A percentile compares a stretch with the other conserved stretches of the same genome.
Conservation (phyloP, 2,329 filamentous ascomycete species). For the Penicillium polonicum region DNA sequence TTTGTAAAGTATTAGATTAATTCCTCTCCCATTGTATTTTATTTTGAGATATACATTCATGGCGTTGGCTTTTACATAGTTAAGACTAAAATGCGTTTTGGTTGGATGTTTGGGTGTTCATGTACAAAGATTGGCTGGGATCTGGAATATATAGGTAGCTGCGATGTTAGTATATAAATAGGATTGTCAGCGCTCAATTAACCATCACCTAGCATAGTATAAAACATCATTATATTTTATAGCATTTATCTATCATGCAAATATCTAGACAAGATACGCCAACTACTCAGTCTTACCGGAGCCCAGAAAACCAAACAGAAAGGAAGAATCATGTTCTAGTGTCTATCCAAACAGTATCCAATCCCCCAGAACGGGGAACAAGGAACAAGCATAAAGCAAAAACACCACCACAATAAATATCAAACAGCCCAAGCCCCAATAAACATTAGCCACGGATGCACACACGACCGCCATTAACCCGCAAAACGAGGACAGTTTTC, state of each 20-base stretch:
- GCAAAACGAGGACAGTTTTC: background rate
- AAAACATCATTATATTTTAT: too few relatives aligned
- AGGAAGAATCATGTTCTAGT: background rate
- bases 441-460: slow-evolving; percentile 1
- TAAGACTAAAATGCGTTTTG: background rate
- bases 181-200: too few relatives aligned
- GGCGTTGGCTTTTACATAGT: background rate
- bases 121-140: background rate
- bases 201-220: too few relatives aligned
- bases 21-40: background rate
- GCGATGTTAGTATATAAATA: too few relatives aligned
- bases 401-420: background rate
- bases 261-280: background rate
- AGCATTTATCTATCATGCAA: background rate
- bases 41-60: background rate
- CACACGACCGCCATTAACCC: background rate
- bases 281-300: background rate
- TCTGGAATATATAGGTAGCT: background rate
- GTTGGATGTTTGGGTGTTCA: background rate
- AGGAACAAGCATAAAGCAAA: background rate
- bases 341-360: background rate
- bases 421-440: background rate
- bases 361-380: background rate
- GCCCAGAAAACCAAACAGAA: background rate
- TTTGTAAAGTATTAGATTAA: slow-evolving; percentile 4